phyloP scores from a whole-genome alignment of 257 asterid genomes.

The Solanum chiquidenum region DNA sequence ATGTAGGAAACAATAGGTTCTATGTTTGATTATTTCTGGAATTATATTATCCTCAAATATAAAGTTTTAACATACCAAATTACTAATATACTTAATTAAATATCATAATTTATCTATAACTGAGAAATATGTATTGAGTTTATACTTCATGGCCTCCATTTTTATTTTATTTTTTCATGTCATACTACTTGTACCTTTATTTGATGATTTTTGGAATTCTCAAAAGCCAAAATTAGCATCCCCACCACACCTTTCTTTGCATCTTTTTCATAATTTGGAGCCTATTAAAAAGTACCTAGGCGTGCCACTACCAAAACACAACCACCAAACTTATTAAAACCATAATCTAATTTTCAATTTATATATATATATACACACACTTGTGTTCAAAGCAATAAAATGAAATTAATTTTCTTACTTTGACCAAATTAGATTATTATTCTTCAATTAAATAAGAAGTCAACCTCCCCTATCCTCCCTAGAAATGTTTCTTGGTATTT shows the following conservation, averaged over 20 bases:
- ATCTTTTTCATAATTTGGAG: slow-evolving; percentile 37
- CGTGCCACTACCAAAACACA: slow-evolving; percentile 24
- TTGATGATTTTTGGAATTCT: slow-evolving; percentile 18
- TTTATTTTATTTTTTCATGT: neutral
- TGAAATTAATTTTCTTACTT: neutral
- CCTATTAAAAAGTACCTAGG: slow-evolving; percentile 25
- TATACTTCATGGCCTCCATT: neutral
- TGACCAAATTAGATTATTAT: neutral
- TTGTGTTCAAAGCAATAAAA: neutral
- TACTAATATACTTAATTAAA: neutral
- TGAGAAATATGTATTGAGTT: neutral
- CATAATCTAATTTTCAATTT: neutral
- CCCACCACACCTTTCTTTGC: neutral
- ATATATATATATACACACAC: too few species aligned
- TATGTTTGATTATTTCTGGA: neutral
- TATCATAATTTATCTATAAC: neutral
- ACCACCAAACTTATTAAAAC: neutral
- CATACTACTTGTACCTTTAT: neutral
- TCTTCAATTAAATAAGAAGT: neutral
- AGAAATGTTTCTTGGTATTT: neutral
- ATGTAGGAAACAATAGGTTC: neutral
- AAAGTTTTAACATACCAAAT: neutral
- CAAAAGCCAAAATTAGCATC: slow-evolving; percentile 8
- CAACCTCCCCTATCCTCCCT: neutral
- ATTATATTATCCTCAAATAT: too few species aligned